Evolutionary conservation across 768 basidiomycete genomes (phyloP).

Genomic region (Sporobolomyces pararoseus): DNA sequence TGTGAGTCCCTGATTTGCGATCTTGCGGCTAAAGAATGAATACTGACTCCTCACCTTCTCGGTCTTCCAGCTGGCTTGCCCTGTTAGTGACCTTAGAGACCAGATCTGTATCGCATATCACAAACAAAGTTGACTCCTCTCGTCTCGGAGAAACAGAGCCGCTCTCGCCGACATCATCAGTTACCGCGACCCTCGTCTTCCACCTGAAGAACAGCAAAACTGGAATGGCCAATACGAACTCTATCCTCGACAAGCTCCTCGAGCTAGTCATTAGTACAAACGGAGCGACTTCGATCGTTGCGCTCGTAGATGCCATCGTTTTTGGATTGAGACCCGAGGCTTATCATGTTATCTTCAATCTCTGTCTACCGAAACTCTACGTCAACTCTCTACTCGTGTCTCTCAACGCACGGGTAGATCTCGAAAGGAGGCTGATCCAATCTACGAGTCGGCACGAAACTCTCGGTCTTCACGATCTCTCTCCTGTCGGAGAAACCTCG

Average conservation of each 20-base stretch:
- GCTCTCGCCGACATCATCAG: constrained; percentile 23
- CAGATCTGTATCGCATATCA: too few species aligned
- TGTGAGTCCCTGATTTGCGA: too few species aligned
- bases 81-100: too few species aligned
- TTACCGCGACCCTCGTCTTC: constrained; percentile 14
- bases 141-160: neutral
- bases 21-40: too few species aligned
- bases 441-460: neutral
- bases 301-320: constrained; percentile 17
- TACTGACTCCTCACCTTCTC: too few species aligned
- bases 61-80: too few species aligned
- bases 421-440: neutral
- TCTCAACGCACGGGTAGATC: constrained; percentile 4
- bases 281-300: constrained; percentile 14
- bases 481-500: neutral
- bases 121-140: too few species aligned
- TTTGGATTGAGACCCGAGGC: neutral
- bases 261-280: constrained; percentile 2
- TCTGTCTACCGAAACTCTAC: constrained; percentile 45
- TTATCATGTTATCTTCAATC: neutral
- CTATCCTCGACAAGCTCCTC: constrained; percentile 16
- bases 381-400: constrained; percentile 46
- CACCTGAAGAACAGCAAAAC: constrained; percentile 5
- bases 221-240: neutral
- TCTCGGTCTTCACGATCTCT: neutral